A percentile compares a stretch with the other conserved stretches of the same genome.
phyloP scores from a whole-genome alignment of 148 eudicot species.

The Vaccinium corymbosum region DNA sequence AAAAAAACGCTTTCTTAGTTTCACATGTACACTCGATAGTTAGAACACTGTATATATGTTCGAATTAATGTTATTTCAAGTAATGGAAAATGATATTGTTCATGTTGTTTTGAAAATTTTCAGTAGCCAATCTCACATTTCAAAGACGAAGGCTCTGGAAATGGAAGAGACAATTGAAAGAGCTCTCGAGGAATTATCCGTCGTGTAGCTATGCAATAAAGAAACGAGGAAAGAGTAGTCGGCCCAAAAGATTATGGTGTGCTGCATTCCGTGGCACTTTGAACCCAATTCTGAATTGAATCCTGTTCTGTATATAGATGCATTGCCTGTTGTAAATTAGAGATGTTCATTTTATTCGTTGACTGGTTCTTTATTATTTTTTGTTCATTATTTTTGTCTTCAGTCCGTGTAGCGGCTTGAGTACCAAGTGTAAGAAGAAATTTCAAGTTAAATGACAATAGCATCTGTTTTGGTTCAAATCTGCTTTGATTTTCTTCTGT shows the following conservation, averaged over 20 bases:
- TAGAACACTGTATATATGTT: background rate
- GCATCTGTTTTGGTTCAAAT: background rate
- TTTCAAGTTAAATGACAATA: slow-evolving; percentile 9
- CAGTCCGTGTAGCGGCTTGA: slow-evolving; percentile 11
- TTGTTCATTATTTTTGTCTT: background rate
- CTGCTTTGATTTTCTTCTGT: background rate
- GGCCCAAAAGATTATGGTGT: slow-evolving; percentile 18
- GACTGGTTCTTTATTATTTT: background rate
- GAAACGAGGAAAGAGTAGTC: background rate
- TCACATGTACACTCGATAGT: background rate
- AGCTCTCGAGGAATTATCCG: background rate
- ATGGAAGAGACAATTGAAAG: slow-evolving; percentile 8
- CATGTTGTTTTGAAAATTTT: slow-evolving; percentile 5
- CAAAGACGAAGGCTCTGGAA: background rate
- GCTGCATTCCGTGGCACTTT: slow-evolving; percentile 26
- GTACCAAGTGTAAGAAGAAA: slow-evolving; percentile 15
- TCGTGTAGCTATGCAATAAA: slow-evolving; percentile 18
- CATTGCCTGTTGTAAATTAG: slow-evolving; percentile 12
- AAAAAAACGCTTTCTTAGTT: background rate
- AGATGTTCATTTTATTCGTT: slow-evolving; percentile 13
- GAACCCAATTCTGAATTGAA: slow-evolving; percentile 12
- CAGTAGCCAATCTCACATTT: slow-evolving; percentile 3
- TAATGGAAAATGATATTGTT: background rate
- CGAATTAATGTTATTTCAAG: background rate
- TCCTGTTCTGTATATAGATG: slow-evolving; percentile 38